A percentile compares a stretch with the other conserved stretches of the same genome.
Conservation (phyloP, 768 basidiomycete genomes). For the Leccinum arenicola region DNA sequence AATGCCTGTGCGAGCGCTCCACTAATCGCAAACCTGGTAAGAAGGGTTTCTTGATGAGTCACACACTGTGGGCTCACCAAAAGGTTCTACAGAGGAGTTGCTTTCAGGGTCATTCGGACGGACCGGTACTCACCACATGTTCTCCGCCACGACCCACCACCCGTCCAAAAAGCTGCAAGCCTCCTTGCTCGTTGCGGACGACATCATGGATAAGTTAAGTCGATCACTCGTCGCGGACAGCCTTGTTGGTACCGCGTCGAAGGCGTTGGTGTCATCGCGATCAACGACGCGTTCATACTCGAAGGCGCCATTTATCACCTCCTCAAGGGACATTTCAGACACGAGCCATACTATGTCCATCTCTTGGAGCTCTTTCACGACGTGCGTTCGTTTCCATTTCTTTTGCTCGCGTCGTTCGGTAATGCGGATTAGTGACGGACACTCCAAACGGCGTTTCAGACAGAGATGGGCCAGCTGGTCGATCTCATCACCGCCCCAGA, state of each 20-base stretch:
- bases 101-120: not conserved
- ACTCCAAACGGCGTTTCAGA: constrained; percentile 3
- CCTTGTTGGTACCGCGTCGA: constrained; percentile 88
- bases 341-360: constrained; percentile 80
- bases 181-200: constrained; percentile 88
- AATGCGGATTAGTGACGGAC: not conserved
- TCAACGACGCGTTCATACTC: constrained; percentile 97
- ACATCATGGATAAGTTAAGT: constrained; percentile 54
- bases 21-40: constrained; percentile 26
- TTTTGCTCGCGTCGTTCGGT: not conserved
- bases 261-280: constrained; percentile 70
- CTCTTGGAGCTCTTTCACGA: constrained; percentile 92
- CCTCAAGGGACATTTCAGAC: constrained; percentile 82
- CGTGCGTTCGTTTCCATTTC: constrained; percentile 32
- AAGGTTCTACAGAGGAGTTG: constrained; percentile 39
- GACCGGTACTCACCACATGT: not conserved
- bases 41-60: not conserved
- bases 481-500: not conserved
- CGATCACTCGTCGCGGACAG: constrained; percentile 90
- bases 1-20: constrained; percentile 71
- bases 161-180: constrained; percentile 59
- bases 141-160: not conserved
- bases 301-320: constrained; percentile 91
- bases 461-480: constrained; percentile 4
- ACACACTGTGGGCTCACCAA: constrained; percentile 35